Base-by-base conservation (phyloP, 768 basidiomycete species). In the Suillus occidentalis region DNA sequence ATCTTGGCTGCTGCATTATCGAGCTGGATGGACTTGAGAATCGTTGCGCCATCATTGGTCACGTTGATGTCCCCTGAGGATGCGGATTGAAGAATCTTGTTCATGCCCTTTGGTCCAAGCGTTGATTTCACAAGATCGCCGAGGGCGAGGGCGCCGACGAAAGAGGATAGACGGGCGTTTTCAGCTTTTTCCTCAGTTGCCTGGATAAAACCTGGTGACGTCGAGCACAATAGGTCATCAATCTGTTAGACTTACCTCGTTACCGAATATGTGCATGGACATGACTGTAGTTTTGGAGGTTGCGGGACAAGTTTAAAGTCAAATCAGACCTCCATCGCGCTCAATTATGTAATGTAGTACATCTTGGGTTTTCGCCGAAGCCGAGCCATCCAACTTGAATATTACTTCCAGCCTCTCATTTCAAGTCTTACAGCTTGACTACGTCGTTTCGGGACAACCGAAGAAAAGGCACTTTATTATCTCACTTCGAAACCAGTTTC, bases 1-100 rank as follows among this genome's bases (percentile, higher is more conserved):
- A 99, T 98, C 83, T 99, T 99, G 47, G 97, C 97, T 2, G 97
- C 97, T 6, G 97, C 94, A 75, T 99, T 99, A 79, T 99, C 97
- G 68, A 99, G 88, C 72, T 95, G 91, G 72, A 99, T 99, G 57
- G 93, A 89, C 77, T 98, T 99, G 64, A 99, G 86, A 72, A 99
- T 99, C 56, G 97, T 99, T 4, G 97, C 97, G 5, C 97, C 97
- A 76, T 99, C 97, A 78, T 99, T 99, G 13, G 97, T 99, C 58
- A 99, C 97, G 68, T 89, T 97, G 72, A 99, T 92, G 36, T 95
- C 92, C 6, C 95, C 94, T 0, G 90, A 87, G 6, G 95, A 93
- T 2, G 78, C 88, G 2, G 94, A 96, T 77, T 96, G 97, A 18
- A 99, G 87, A 67, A 99, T 99, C 83, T 99, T 99, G 88, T 98